Base-by-base conservation (phyloP, 495 filamentous ascomycete species). In the Diplogelasinospora grovesii region DNA sequence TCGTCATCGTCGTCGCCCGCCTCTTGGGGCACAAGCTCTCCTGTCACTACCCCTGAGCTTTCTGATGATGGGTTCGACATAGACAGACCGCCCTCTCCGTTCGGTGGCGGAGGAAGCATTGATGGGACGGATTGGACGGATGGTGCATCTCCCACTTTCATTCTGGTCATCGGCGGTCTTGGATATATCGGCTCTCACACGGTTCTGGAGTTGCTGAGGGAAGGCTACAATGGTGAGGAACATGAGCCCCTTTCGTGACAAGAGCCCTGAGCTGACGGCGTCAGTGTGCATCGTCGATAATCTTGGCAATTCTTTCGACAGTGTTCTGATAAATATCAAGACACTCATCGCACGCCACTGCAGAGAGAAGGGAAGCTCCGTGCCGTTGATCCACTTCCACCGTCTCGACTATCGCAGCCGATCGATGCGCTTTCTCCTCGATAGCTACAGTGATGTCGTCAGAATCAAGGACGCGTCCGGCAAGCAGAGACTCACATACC, bases 171-270 rank as follows among this genome's bases (percentile, higher is more conserved):
- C 29, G 79, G 79, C n/a, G 79, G 79, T 7, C 63, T 80, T 14
- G 79, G 79, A 4, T 83, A 81, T 50, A 81, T 83, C 48, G 79
- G 79, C 41, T 78, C 73, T 34, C 79, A 81, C 59, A 81, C 79
- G 5, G 69, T 69, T 31, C 56, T 81, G 26, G 79, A 83, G 52
- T 59, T 83, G 23, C 65, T 83, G 32, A 75, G 81, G 39, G 71
- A 68, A 14, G 69, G 69, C 14, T 74, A 78, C 58, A 80, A 81
- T 55, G 76, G 54, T 51, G 22, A 25, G 14, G 28, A 23, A n/a
- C 34, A 29, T 25, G 26, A 7, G 15, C 19, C 22, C 21, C 16
- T 21, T 19, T n/a, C 13, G 3, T 22, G 10, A 11, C 29, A 9
- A 24, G 11, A 18, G 9, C 14, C 16, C 7, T n/a, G 16, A 26